Base-by-base conservation (phyloP, 306 rosid genomes). In the Corylus avellana region DNA sequence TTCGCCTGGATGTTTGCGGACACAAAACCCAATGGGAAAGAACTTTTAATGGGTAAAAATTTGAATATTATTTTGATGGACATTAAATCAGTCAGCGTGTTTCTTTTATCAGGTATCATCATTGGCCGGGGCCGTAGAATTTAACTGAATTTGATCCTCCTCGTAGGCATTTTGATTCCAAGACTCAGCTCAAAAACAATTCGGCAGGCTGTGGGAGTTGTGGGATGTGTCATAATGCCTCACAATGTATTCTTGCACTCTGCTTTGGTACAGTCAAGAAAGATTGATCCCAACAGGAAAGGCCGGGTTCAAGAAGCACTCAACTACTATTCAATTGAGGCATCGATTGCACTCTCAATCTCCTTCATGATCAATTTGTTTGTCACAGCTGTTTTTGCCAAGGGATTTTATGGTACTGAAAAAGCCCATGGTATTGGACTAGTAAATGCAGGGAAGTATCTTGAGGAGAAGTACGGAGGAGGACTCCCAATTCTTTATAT, bases 1-100 rank as follows among this genome's bases (percentile, higher is more conserved):
- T 92, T 92, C 80, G 96, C 97, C 58, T 92, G 97, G 97, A 91
- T 92, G 97, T 92, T 91, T 88, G 92, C 83, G 63, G 97, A 92
- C 73, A 46, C 96, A 76, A 86, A 88, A 64, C 97, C 97, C 37
- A 86, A 81, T 81, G 89, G 92, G 70, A 88, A 85, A 80, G 89
- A 92, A 80, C 97, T 92, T 70, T 9, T 90, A 73, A 86, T 77
- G 75, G 97, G 97, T 92, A 90, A 75, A 13, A 12, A 51, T 11
- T 73, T 13, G 29, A 12, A 51, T 49, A 8, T 72, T 75, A 39
- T 76, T 50, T 66, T 13, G 32, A 54, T 17, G 29, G 11, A 9
- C 20, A 13, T 48, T 1, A 75, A 5, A 14, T 20, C 22, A 5
- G 10, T 20, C 59, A 18, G 48, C 63, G 73, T 29, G 58, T 11